Percentiles rank a stretch among this genome's conserved stretches.
Evolutionary conservation across 2,329 filamentous ascomycete genomes (phyloP).

Genomic region (Ophiostoma perfectum): DNA sequence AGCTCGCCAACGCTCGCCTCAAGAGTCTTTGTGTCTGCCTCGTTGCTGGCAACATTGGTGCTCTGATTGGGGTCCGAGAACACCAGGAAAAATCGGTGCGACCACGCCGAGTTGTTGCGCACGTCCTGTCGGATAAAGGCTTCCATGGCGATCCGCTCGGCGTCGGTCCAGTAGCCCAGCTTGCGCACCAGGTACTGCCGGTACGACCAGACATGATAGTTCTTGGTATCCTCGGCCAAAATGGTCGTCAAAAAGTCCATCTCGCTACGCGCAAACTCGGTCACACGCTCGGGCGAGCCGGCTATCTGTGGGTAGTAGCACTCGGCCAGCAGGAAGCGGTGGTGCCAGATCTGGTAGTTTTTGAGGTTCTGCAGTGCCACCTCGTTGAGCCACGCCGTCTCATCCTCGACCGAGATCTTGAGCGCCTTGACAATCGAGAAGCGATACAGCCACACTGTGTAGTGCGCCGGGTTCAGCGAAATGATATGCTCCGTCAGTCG

Average conservation of each 20-base stretch:
- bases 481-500: slow-evolving; percentile 86
- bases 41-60: slow-evolving; percentile 33
- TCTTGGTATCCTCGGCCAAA: slow-evolving; percentile 83
- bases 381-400: slow-evolving; percentile 80
- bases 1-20: slow-evolving; percentile 33
- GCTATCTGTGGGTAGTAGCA: slow-evolving; percentile 55
- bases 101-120: slow-evolving; percentile 96
- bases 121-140: slow-evolving; percentile 71
- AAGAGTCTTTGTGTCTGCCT: background rate
- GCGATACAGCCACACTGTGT: slow-evolving; percentile 97
- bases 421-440: slow-evolving; percentile 70
- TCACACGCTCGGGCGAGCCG: slow-evolving; percentile 50
- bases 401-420: slow-evolving; percentile 58
- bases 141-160: slow-evolving; percentile 69
- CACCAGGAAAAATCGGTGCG: slow-evolving; percentile 90
- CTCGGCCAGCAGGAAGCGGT: slow-evolving; percentile 61
- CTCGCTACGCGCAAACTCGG: slow-evolving; percentile 60
- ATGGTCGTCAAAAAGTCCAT: slow-evolving; percentile 71
- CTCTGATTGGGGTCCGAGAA: slow-evolving; percentile 58
- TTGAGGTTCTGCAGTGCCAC: slow-evolving; percentile 81
- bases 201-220: slow-evolving; percentile 98
- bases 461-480: slow-evolving; percentile 89
- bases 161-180: slow-evolving; percentile 57
- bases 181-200: slow-evolving; percentile 64
- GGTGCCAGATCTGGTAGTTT: slow-evolving; percentile 98